Conservation (phyloP, 768 basidiomycete species). For the Hericium alpestre region DNA sequence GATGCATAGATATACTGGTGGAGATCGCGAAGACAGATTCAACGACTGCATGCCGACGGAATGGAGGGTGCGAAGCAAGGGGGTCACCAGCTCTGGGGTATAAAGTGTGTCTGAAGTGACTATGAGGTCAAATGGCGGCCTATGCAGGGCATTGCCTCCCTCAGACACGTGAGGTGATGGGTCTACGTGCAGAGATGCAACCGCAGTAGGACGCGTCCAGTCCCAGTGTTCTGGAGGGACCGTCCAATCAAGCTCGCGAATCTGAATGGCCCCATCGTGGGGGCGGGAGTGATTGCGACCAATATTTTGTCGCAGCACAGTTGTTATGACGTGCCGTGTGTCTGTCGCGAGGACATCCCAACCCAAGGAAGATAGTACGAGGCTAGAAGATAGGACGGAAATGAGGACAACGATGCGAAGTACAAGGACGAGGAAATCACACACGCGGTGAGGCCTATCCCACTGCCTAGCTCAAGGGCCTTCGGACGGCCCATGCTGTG, state of each 20-base stretch:
- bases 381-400: constrained; percentile 25
- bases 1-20: constrained; percentile 52
- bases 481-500: constrained; percentile 20
- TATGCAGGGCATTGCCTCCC: constrained; percentile 16
- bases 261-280: constrained; percentile 38
- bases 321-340: constrained; percentile 46
- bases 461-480: constrained; percentile 73
- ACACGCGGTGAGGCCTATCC: constrained; percentile 70
- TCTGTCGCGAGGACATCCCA: constrained; percentile 77
- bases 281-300: constrained; percentile 31
- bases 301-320: constrained; percentile 59
- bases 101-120: constrained; percentile 81
- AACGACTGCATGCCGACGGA: constrained; percentile 34
- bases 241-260: constrained; percentile 65
- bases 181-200: constrained; percentile 19
- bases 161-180: neutral
- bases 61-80: constrained; percentile 60
- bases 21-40: constrained; percentile 23
- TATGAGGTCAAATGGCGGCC: constrained; percentile 65
- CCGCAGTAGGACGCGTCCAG: constrained; percentile 32
- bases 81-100: constrained; percentile 43
- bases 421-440: constrained; percentile 18
- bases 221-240: constrained; percentile 42
- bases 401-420: constrained; percentile 4
- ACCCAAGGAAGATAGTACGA: constrained; percentile 56